These are phyloP conservation scores for Scheffersomyces stipitis DNA, from an alignment of 805 yeast species.

Conservation along the genomic window DNA sequence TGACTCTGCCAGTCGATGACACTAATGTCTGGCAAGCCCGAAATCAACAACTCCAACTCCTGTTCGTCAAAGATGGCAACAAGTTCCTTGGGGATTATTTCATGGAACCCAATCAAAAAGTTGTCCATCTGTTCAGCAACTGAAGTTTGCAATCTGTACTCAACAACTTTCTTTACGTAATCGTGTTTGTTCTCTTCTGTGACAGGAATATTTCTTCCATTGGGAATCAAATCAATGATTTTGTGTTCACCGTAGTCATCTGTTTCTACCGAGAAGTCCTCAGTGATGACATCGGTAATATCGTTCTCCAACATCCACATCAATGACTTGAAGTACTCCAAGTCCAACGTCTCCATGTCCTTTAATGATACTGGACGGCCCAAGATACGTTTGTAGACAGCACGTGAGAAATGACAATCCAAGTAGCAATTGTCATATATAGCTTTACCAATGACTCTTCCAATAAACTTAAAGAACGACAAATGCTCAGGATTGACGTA, in stretches of 20 bases:
- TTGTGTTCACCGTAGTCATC: conserved; percentile 93
- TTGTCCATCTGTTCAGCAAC: conserved; percentile 86
- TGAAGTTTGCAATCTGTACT: conserved; percentile 78
- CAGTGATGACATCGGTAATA: conserved; percentile 92
- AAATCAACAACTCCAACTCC: conserved; percentile 86
- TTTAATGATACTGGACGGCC: conserved; percentile 79
- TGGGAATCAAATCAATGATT: conserved; percentile 74
- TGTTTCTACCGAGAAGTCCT: conserved; percentile 89
- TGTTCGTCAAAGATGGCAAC: conserved; percentile 91
- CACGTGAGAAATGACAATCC: conserved; percentile 94
- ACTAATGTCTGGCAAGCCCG: conserved; percentile 95
- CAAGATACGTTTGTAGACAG: conserved; percentile 85
- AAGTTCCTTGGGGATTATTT: conserved; percentile 79
- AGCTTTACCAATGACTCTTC: conserved; percentile 92
- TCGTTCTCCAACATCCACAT: conserved; percentile 97
- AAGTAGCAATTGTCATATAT: conserved; percentile 80
- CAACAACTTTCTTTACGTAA: conserved; percentile 82
- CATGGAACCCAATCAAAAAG: conserved; percentile 84
- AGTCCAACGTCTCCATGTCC: conserved; percentile 92
- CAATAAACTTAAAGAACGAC: conserved; percentile 91
- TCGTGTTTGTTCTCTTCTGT: conserved; percentile 90
- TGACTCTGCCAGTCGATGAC: conserved; percentile 94
- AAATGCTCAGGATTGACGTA: conserved; percentile 92
- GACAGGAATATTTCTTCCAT: conserved; percentile 82
- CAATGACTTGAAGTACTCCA: conserved; percentile 87